These are phyloP conservation scores for Clonostachys chloroleuca DNA, from an alignment of 2,329 filamentous ascomycete species.

Conservation along the genomic window DNA sequence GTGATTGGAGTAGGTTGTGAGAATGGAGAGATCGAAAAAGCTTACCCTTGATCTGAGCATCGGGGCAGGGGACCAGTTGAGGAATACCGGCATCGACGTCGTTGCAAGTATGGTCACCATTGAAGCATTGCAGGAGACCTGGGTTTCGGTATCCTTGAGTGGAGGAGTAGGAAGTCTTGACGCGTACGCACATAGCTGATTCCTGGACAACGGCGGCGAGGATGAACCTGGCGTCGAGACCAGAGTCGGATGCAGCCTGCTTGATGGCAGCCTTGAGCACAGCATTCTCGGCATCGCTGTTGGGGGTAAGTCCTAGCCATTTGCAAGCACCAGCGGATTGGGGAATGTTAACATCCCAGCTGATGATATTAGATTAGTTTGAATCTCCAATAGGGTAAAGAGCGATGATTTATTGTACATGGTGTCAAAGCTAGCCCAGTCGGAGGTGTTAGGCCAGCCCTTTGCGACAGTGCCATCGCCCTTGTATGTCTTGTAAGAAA, in stretches of 20 bases:
- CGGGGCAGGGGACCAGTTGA: background rate
- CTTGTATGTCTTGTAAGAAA: slow-evolving; percentile 1
- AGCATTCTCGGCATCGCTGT: slow-evolving; percentile 1
- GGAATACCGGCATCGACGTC: slow-evolving; percentile 1
- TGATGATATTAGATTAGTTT: background rate
- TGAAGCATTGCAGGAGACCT: slow-evolving; percentile 1
- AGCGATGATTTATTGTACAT: background rate
- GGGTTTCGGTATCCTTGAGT: slow-evolving; percentile 1
- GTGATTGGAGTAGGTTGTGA: no score
- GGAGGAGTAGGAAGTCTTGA: slow-evolving; percentile 1
- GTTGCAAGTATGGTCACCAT: slow-evolving; percentile 3
- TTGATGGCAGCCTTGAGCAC: background rate
- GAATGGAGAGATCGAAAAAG: background rate
- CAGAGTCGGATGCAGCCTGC: background rate
- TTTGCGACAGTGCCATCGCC: slow-evolving; percentile 1
- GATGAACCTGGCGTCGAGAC: slow-evolving; percentile 1
- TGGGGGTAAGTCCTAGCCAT: slow-evolving; percentile 1
- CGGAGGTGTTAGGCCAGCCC: slow-evolving; percentile 1
- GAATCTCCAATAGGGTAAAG: background rate
- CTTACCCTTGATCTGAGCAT: slow-evolving; percentile 1
- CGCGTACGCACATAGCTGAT: slow-evolving; percentile 1
- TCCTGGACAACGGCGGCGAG: slow-evolving; percentile 2
- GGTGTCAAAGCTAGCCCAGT: slow-evolving; percentile 1
- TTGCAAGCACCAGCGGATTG: slow-evolving; percentile 1
- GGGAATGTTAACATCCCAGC: background rate